Evolutionary conservation across 2,329 filamentous ascomycete species (phyloP), one percentile per base, ranked within the genome.

Genomic region (Pseudogymnoascus sp.): DNA sequence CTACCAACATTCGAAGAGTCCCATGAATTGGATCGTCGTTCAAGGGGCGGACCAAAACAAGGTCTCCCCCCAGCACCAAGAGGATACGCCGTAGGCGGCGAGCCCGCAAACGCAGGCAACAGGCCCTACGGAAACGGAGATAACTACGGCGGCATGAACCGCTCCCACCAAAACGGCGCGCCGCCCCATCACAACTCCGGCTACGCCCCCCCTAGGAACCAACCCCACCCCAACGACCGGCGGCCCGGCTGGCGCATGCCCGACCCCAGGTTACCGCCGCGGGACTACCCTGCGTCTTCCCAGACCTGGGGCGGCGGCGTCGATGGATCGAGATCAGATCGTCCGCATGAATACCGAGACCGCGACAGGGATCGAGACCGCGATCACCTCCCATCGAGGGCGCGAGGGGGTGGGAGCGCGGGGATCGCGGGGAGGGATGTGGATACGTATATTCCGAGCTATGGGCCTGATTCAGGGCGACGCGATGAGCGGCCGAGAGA

Each of bases 1-100:
- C 83, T 99, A n/a, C 95, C 95, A 1, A 83, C 80, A 15, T 97
- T 96, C 71, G 91, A 96, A 72, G 93, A 97, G 71, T 96, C 92
- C 50, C 95, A 99, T 75, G 95, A 99, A 75, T 80, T 97, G n/a
- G 95, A 99, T 73, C 85, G 93, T 60, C 86, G 92, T 73, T 96
- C 93, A 76, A 93, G 92, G 69, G 88, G 96, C 68, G 89, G 92
- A 64, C 88, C 95, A 71, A 91, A 91, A 72, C 89, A 89, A 21
- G 89, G 88, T 21, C 82, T 93, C 10, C 93, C 93, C 3, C 93
- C 95, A 11, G 95, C 93, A 0, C 95, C 95, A 0, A 92, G 93
- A 69, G 93, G 93, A 11, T 93, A 91, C 3, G 92, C 91, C 1
- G 92, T 96, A 2, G 93, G 93, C 13, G 86, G 91, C 70, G 84